A percentile compares a stretch with the other conserved stretches of the same genome.
phyloP scores from a whole-genome alignment of 2,329 filamentous ascomycete genomes.

The Cordyceps militaris region DNA sequence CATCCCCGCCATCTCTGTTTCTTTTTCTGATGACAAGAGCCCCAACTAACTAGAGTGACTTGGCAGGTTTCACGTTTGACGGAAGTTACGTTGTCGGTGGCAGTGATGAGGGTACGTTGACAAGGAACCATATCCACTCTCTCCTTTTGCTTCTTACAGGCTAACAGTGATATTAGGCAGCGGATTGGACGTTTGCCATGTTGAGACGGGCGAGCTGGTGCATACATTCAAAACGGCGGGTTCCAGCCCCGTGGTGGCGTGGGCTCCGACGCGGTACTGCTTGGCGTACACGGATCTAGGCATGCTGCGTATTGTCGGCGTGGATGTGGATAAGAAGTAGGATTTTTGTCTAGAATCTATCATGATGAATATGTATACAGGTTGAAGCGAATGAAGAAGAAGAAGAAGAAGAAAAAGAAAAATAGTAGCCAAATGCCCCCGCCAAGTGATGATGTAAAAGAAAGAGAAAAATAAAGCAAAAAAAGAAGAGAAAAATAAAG shows the following conservation, averaged over 20 bases:
- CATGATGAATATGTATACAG: not conserved
- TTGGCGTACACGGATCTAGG: constrained; percentile 67
- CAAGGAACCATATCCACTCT: not conserved
- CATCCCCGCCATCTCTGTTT: not conserved
- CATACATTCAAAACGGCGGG: constrained; percentile 63
- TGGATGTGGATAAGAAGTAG: constrained; percentile 39
- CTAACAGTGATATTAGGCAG: constrained; percentile 34
- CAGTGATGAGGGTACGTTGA: constrained; percentile 58
- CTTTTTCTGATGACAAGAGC: not conserved
- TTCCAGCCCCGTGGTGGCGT: constrained; percentile 60
- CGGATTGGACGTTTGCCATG: constrained; percentile 63
- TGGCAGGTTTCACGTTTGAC: constrained; percentile 66
- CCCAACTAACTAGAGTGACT: not conserved
- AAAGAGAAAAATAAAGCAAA: not conserved
- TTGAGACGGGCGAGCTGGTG: constrained; percentile 66
- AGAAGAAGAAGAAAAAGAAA: not conserved
- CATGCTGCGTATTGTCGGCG: constrained; percentile 60
- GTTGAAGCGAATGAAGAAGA: not conserved
- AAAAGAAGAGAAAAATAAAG: not conserved
- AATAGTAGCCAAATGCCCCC: not conserved
- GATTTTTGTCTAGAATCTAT: not conserved
- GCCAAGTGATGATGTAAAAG: not conserved
- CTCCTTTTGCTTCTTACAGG: not conserved
- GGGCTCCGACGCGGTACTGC: constrained; percentile 69
- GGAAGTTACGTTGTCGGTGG: constrained; percentile 68